Evolutionary conservation across 2,329 filamentous ascomycete species (phyloP), one percentile per base, ranked within the genome.

Genomic region (Triangularia verruculosa): DNA sequence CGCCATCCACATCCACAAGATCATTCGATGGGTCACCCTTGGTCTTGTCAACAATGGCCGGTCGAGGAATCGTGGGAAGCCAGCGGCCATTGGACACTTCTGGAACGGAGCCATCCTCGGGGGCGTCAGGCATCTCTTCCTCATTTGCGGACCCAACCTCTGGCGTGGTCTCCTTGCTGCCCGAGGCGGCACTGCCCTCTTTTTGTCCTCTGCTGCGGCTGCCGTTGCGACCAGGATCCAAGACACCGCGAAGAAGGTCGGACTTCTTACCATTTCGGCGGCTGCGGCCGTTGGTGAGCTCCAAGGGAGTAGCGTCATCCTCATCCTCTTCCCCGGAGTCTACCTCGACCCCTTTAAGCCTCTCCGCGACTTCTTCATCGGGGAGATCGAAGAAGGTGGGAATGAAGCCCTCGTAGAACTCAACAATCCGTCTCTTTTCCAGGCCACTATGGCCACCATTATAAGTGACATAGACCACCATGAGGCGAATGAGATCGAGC

Each of bases 81-180:
- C 87, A 83, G 69, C 85, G 79, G 70, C 88, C 85, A 73, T 86
- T 85, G 2, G 85, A 83, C 30, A 84, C 82, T 74, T 93, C 89
- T 59, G 89, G 79, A 64, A 84, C 79, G 64, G 78, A 74, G 32
- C 80, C 75, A 66, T 90, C 83, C 60, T 90, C 82, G 9, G 80
- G 78, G 2, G 78, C 83, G 68, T 89, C 87, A 5, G 79, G 81
- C 79, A 88, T 86, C 32, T 95, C 92, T 66, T 94, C 91, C 70
- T 95, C 91, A 61, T 86, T 89, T 27, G 85, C 86, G 1, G 90
- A 93, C n/a, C 82, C 86, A 22, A 89, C 86, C 71, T 96, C 93
- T 0, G 95, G 94, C 0, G 93, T 97, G 0, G 90, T 93, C 70
- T 95, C 93, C 72, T 96, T 92, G 78, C 92, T 97, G 13, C 85